Conservation (phyloP, 2,329 filamentous ascomycete genomes). For the Capronia coronata region DNA sequence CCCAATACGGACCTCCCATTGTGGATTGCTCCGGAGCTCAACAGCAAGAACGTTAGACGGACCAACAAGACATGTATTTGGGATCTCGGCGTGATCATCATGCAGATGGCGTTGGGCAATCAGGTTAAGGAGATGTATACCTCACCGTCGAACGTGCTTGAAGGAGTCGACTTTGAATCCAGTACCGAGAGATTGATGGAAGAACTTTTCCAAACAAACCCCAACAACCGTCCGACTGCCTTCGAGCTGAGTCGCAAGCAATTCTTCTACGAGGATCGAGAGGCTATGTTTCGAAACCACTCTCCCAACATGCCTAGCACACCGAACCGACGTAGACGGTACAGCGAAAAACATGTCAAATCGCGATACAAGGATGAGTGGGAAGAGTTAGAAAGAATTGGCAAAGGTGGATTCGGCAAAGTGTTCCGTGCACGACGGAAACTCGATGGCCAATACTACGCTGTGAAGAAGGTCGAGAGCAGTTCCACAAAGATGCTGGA, state of each 20-base stretch:
- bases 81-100: conserved; percentile 84
- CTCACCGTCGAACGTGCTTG: conserved; percentile 51
- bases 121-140: conserved; percentile 69
- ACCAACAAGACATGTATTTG: conserved; percentile 84
- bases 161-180: conserved; percentile 62
- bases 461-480: conserved; percentile 92
- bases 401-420: conserved; percentile 91
- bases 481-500: conserved; percentile 59
- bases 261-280: conserved; percentile 23
- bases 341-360: conserved; percentile 32
- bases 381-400: conserved; percentile 78
- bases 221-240: conserved; percentile 75
- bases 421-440: conserved; percentile 94
- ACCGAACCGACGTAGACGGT: conserved; percentile 15
- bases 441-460: conserved; percentile 86
- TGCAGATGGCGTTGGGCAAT: conserved; percentile 90
- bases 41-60: conserved; percentile 48
- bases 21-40: conserved; percentile 76
- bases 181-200: conserved; percentile 75
- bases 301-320: conserved; percentile 11
- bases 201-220: conserved; percentile 77
- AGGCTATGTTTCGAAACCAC: conserved; percentile 16
- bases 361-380: conserved; percentile 87
- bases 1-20: conserved; percentile 69
- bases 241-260: conserved; percentile 53